Evolutionary conservation across 495 filamentous ascomycete genomes (phyloP).

Genomic region (Daldinia concentrica): DNA sequence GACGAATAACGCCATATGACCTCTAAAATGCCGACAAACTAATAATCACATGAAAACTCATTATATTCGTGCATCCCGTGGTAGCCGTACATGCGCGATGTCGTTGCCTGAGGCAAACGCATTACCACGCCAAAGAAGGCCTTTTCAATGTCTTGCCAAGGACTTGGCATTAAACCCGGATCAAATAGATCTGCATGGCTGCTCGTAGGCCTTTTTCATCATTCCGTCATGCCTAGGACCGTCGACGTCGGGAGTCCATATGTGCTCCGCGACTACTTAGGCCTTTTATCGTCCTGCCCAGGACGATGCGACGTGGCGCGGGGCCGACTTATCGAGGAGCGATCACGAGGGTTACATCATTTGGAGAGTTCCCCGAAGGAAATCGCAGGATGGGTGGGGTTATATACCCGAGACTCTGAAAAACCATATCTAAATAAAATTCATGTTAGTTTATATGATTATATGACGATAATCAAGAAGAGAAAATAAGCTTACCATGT

Average conservation of each 20-base stretch:
- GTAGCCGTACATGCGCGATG: slow-evolving; percentile 28
- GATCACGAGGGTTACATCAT: neutral
- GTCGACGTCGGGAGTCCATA: slow-evolving; percentile 10
- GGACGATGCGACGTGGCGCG: slow-evolving; percentile 23
- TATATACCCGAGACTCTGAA: neutral
- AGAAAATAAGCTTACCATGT: neutral
- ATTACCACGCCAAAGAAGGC: neutral
- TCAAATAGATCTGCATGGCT: slow-evolving; percentile 17
- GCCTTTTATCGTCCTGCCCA: slow-evolving; percentile 44
- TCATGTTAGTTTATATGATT: neutral
- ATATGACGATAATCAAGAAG: neutral
- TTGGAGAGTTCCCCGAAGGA: neutral
- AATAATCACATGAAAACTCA: slow-evolving; percentile 31
- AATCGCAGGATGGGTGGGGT: neutral
- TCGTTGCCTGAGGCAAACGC: slow-evolving; percentile 12
- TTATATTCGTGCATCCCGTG: slow-evolving; percentile 36
- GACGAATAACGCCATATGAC: slow-evolving; percentile 33
- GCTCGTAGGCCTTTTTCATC: slow-evolving; percentile 32
- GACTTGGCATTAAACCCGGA: slow-evolving; percentile 24
- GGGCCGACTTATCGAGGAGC: neutral
- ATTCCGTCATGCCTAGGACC: slow-evolving; percentile 37
- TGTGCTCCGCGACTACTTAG: slow-evolving; percentile 22
- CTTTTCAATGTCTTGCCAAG: slow-evolving; percentile 27
- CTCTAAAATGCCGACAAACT: slow-evolving; percentile 27
- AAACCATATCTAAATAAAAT: neutral